Evolutionary conservation across 805 yeast species (phyloP), one percentile per base, ranked within the genome.

Genomic region (Hanseniaspora guilliermondii): DNA sequence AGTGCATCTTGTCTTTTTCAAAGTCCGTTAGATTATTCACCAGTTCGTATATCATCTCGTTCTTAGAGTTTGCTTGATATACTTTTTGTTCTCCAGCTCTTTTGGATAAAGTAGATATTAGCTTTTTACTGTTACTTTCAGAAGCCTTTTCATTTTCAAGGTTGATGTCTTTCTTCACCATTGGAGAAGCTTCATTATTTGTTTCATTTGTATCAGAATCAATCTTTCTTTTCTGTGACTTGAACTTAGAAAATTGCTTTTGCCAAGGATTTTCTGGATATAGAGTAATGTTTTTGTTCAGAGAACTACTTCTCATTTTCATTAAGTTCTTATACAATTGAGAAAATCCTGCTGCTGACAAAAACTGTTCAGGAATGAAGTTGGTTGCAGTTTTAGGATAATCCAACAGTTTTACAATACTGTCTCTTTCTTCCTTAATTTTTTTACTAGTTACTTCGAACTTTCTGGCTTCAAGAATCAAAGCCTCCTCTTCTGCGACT

Each of bases 401-500:
- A 63, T 93, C 97, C 56, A 93, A 72, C 30, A 89, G 70, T 24
- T 85, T 80, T 45, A 93, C 70, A 36, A 93, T 67, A 49, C 85
- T 82, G 2, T 87, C 82, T 59, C 98, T 76, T 65, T 93, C 98
- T 47, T 75, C 70, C 53, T 88, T 74, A 74, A 91, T 85, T 66
- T 86, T 85, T 70, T 87, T 89, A 0, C 97, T 95, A 2, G 95
- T 86, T 56, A 87, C 77, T 64, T 93, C 97, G 58, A 93, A 86
- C 59, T 91, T 82, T 48, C 95, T 78, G 2, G 97, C 94, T 65
- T 93, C 98, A 32, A 91, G 82, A 11, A 93, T 86, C 49, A 93
- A 72, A 0, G 95, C 87, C 66, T 93, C 97, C 65, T 93, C 99
- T 70, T 93, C 98, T 0, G 97, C 97, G 45, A 93, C 86, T 65